Base-by-base conservation (phyloP, 2,329 filamentous ascomycete species). In the Fusarium coicis region DNA sequence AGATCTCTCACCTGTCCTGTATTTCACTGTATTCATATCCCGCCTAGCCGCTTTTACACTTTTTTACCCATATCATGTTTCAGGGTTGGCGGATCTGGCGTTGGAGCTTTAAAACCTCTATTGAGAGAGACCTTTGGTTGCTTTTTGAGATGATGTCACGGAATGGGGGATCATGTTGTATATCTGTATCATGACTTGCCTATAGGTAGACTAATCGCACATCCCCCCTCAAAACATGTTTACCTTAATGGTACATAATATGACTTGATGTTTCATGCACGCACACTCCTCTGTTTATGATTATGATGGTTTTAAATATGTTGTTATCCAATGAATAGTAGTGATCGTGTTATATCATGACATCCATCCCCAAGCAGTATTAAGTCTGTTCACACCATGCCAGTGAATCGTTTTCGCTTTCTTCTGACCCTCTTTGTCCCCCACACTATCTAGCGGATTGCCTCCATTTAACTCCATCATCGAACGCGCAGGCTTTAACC, bases 1-100 rank as follows among this genome's bases (percentile, higher is more conserved):
- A 81, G 77, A 80, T 72, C 73, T 74, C 75, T 76, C 79, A 76
- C 76, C 79, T 77, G 77, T 75, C 68, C 78, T 83, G 80, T 82
- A 81, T 86, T 84, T 85, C 83, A 80, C 57, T 89, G 87, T 89
- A 88, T 84, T 85, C 84, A 85, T 87, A 87, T 80, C 76, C 79
- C 81, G 80, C 80, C 80, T 76, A 75, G 77, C 75, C 80, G 76
- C 76, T 80, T 78, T 79, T 79, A 79, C 77, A 80, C 79, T 83
- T 81, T 84, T 84, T 83, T 83, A 80, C 81, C 79, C 78, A 83
- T 84, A 82, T 85, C 81, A 81, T 84, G 83, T 83, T 82, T 79
- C 81, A 82, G 82, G 84, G 81, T 81, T 80, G 83, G 83, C 81
- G 84, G 83, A 83, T 81, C 76, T 79, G 85, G 85, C 85, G 85